Conservation (phyloP, 108 stramenopile genomes). For the Aurantiochytrium sp. region DNA sequence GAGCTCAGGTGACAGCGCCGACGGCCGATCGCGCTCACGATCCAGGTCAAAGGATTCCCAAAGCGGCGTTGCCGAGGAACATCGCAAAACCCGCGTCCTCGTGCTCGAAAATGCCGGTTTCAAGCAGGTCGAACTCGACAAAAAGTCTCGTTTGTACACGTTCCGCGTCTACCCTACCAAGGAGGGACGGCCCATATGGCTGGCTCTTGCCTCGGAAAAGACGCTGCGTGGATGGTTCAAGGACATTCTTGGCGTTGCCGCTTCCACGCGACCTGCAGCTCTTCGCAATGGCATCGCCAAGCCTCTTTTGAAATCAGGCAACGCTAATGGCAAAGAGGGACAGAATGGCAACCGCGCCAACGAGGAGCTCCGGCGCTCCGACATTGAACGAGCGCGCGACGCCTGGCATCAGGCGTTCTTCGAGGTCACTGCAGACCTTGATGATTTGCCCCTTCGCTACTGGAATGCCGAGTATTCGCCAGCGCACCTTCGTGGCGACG, state of each 20-base stretch:
- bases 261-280: background rate
- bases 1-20: background rate
- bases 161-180: background rate
- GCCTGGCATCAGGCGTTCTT: conserved; percentile 7
- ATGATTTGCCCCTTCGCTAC: background rate
- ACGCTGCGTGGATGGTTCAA: background rate
- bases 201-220: background rate
- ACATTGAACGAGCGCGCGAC: background rate
- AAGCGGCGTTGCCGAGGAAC: background rate
- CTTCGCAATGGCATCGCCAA: background rate
- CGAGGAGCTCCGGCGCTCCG: background rate
- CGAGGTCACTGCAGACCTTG: background rate
- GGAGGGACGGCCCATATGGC: background rate
- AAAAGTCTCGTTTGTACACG: background rate
- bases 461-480: background rate
- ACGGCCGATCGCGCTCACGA: background rate
- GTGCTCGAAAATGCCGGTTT: background rate
- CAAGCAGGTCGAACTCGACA: background rate
- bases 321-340: no score
- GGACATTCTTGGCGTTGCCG: background rate
- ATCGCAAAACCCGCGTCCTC: background rate
- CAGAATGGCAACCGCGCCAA: background rate
- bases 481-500: background rate
- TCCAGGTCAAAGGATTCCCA: background rate
- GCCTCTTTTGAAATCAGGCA: no score